Evolutionary conservation across 2,329 filamentous ascomycete genomes (phyloP).

Genomic region (Cercospora janseana): DNA sequence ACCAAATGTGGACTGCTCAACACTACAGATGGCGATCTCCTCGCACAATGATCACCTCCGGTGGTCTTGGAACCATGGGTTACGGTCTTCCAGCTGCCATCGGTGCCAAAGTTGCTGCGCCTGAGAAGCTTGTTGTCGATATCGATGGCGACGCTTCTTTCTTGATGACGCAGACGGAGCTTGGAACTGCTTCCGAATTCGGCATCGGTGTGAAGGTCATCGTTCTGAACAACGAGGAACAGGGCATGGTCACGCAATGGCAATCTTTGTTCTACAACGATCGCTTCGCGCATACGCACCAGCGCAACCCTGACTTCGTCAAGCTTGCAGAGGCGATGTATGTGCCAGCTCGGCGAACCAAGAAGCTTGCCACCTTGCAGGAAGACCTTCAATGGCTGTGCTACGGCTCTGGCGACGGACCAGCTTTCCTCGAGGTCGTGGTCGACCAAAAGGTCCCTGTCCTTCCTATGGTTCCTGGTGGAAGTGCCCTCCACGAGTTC

Average conservation of each 20-base stretch:
- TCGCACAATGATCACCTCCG: slow-evolving; percentile 92
- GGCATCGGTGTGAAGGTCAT: slow-evolving; percentile 96
- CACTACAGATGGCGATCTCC: slow-evolving; percentile 94
- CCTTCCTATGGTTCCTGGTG: slow-evolving; percentile 93
- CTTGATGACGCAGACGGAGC: slow-evolving; percentile 96
- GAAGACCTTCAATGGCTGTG: slow-evolving; percentile 85
- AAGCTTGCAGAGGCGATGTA: slow-evolving; percentile 91
- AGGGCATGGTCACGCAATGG: slow-evolving; percentile 99
- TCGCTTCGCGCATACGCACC: slow-evolving; percentile 87
- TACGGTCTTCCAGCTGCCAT: slow-evolving; percentile 93
- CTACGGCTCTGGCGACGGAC: slow-evolving; percentile 70
- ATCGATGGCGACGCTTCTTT: slow-evolving; percentile 99
- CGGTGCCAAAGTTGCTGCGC: slow-evolving; percentile 82
- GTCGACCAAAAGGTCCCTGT: slow-evolving; percentile 89
- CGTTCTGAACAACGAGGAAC: slow-evolving; percentile 93
- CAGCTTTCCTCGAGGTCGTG: slow-evolving; percentile 85
- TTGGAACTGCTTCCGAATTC: slow-evolving; percentile 90
- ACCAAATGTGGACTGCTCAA: slow-evolving; percentile 98
- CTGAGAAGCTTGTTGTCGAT: slow-evolving; percentile 84
- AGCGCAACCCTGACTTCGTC: slow-evolving; percentile 93
- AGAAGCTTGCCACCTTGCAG: slow-evolving; percentile 72
- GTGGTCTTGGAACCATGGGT: slow-evolving; percentile 94
- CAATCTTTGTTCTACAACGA: slow-evolving; percentile 97
- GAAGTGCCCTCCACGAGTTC: slow-evolving; percentile 87
- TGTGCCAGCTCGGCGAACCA: slow-evolving; percentile 69